phyloP scores from a whole-genome alignment of 1,284 basidiomycete genomes.

The Abortiporus biennis region DNA sequence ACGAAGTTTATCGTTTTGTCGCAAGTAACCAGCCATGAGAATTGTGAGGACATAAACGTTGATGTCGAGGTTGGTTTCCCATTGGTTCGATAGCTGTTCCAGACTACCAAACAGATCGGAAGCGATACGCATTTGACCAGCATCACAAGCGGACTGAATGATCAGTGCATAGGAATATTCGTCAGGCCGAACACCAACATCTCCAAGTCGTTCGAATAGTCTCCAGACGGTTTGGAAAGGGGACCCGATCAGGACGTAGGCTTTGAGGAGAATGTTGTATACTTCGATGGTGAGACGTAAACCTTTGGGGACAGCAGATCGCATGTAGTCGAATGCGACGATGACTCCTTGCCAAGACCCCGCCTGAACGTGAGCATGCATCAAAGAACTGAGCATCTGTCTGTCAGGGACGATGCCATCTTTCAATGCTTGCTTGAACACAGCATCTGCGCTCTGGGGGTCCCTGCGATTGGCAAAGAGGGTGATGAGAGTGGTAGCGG shows the following conservation, averaged over 20 bases:
- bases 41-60: conserved; percentile 75
- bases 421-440: conserved; percentile 59
- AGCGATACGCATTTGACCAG: conserved; percentile 63
- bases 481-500: conserved; percentile 70
- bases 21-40: conserved; percentile 77
- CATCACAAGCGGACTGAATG: conserved; percentile 82
- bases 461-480: conserved; percentile 66
- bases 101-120: conserved; percentile 66
- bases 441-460: conserved; percentile 56
- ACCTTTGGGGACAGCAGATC: conserved; percentile 29
- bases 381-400: conserved; percentile 62
- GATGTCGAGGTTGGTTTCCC: conserved; percentile 35
- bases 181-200: conserved; percentile 49
- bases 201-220: conserved; percentile 58
- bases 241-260: conserved; percentile 76
- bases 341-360: conserved; percentile 78
- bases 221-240: conserved; percentile 65
- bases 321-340: conserved; percentile 67
- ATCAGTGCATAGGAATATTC: conserved; percentile 69
- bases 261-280: conserved; percentile 81
- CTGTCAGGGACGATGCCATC: conserved; percentile 62
- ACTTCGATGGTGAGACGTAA: conserved; percentile 47
- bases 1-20: conserved; percentile 42
- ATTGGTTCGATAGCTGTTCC: conserved; percentile 36
- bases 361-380: conserved; percentile 82